phyloP scores from a whole-genome alignment of 2,329 filamentous ascomycete species.

The Westerdykella sp. region DNA sequence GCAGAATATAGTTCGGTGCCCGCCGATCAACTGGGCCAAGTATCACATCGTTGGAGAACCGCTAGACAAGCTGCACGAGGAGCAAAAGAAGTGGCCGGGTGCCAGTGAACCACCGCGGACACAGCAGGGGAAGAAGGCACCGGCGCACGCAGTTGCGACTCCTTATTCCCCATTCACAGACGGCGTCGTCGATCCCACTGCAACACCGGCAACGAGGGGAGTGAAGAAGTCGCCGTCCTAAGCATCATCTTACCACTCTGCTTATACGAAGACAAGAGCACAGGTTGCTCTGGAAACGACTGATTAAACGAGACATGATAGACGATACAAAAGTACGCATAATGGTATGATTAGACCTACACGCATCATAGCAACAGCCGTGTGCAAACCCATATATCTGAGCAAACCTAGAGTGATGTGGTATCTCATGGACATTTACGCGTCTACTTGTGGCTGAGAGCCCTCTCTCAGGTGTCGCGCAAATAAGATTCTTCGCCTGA shows the following conservation, averaged over 20 bases:
- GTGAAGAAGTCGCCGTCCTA: constrained; percentile 30
- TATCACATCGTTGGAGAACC: constrained; percentile 85
- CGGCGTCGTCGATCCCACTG: constrained; percentile 32
- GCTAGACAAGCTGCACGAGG: constrained; percentile 75
- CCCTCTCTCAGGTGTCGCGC: too few relatives aligned
- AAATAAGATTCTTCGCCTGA: too few relatives aligned
- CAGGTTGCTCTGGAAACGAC: not conserved
- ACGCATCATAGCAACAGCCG: too few relatives aligned
- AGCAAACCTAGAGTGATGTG: too few relatives aligned
- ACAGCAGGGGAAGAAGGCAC: constrained; percentile 35
- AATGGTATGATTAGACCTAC: too few relatives aligned
- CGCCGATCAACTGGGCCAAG: constrained; percentile 89
- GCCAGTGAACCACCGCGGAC: constrained; percentile 36
- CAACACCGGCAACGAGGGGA: constrained; percentile 20
- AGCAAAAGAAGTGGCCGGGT: constrained; percentile 55
- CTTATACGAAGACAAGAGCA: not conserved
- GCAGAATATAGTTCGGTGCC: constrained; percentile 78
- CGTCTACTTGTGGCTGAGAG: too few relatives aligned
- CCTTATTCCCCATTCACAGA: constrained; percentile 57
- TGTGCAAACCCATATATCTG: too few relatives aligned
- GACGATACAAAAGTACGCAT: too few relatives aligned
- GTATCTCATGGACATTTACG: too few relatives aligned
- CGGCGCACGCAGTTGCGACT: constrained; percentile 50
- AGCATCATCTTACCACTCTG: not conserved
- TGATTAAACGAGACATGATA: too few relatives aligned